Base-by-base conservation (phyloP, 2,329 filamentous ascomycete genomes). In the Alternaria angustiovoidea region DNA sequence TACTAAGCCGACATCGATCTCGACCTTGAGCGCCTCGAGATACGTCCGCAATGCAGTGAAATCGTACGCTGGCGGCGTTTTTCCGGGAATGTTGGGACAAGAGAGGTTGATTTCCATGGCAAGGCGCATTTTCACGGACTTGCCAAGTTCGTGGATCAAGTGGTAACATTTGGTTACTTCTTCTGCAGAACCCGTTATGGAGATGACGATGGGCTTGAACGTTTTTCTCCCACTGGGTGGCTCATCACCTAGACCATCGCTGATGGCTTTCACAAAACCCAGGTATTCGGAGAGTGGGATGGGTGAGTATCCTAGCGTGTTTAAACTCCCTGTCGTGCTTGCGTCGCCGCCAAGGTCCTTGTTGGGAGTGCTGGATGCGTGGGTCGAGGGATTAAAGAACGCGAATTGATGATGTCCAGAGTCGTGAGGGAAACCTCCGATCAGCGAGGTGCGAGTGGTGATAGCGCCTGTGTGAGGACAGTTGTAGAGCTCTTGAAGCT, bases 21-120 rank as follows among this genome's bases (percentile, higher is more conserved):
- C 63, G 0, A 63, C 41, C 0, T 80, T 77, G 0, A 91, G 77
- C 0, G 79, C 78, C 1, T 67, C 64, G 2, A 94, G 78, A 62
- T 92, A 93, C 5, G 77, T 75, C 0, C 74, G 64, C 3, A 94
- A 74, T 0, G 83, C 80, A 0, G 66, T 64, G 0, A 81, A 76
- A 7, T 86, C 83, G 73, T 93, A 94, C 0, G 91, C 91, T 6
- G 91, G 90, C 1, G 91, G 91, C 0, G 91, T 88, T 47, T 85
- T 84, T 18, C 81, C 80, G 0, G 85, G 82, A 51, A 94, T 93
- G 70, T 94, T 94, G 0, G 91, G 91, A 67, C 91, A 94, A 32
- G 87, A 90, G 30, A 94, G 85, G 72, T 94, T 94, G 69, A 94
- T 82, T 76, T 94, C 91, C 81, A 93, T 86, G 18, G 88, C 88